phyloP scores from a whole-genome alignment of 345 rosid species.

The Ceriops zippeliana region DNA sequence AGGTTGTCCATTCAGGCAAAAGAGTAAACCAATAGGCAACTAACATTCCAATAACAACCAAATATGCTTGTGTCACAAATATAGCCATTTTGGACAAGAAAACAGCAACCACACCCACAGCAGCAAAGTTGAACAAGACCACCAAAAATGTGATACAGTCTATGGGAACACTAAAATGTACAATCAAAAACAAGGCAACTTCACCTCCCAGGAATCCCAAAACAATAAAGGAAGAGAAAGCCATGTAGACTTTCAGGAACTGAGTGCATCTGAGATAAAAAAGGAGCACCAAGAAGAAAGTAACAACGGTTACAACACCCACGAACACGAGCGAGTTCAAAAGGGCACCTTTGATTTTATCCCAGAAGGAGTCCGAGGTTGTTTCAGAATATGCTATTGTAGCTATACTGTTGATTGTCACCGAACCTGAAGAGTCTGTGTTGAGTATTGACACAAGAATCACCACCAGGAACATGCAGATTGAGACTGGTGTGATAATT shows the following conservation, averaged over 20 bases:
- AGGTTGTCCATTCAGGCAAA: slow-evolving; percentile 94
- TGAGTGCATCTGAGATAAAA: slow-evolving; percentile 77
- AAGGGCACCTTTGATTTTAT: slow-evolving; percentile 73
- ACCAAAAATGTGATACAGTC: slow-evolving; percentile 62
- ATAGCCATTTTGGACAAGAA: slow-evolving; percentile 87
- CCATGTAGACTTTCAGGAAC: slow-evolving; percentile 75
- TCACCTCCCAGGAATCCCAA: slow-evolving; percentile 81
- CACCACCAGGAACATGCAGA: slow-evolving; percentile 83
- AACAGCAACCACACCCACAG: slow-evolving; percentile 82
- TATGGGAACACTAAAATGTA: slow-evolving; percentile 51
- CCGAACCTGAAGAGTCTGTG: slow-evolving; percentile 46
- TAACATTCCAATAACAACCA: slow-evolving; percentile 76
- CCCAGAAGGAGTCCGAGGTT: slow-evolving; percentile 77
- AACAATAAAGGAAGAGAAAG: slow-evolving; percentile 78
- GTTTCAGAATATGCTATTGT: slow-evolving; percentile 74
- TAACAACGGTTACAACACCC: slow-evolving; percentile 62
- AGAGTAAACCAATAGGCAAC: slow-evolving; percentile 93
- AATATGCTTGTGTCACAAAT: slow-evolving; percentile 71
- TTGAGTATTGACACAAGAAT: slow-evolving; percentile 65
- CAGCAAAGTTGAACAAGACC: slow-evolving; percentile 67
- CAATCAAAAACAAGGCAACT: slow-evolving; percentile 48
- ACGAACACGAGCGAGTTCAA: slow-evolving; percentile 79
- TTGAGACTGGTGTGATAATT: slow-evolving; percentile 80
- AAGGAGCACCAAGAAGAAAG: slow-evolving; percentile 78
- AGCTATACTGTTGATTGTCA: slow-evolving; percentile 52